Percentiles rank a stretch among this genome's conserved stretches.
Evolutionary conservation across 2,329 filamentous ascomycete species (phyloP).

Genomic region (Colletotrichum euphorbiae): DNA sequence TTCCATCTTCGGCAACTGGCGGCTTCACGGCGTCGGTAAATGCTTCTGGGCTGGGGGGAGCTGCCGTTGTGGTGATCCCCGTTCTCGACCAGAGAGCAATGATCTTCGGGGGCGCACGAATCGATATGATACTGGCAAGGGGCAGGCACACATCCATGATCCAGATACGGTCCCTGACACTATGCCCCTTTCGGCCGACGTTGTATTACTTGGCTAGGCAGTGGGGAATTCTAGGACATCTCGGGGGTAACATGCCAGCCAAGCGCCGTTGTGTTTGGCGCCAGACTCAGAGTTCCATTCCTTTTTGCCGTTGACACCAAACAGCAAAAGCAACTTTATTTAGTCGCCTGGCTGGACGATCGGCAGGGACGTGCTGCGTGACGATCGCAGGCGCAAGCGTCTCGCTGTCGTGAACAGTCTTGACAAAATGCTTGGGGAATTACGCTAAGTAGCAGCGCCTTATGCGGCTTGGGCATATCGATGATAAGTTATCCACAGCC

Average conservation of each 20-base stretch:
- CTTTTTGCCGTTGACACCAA: not conserved
- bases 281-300: slow-evolving; percentile 9
- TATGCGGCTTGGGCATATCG: too few relatives aligned
- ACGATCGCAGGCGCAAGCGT: slow-evolving; percentile 2
- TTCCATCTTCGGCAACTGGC: not conserved
- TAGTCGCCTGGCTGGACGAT: slow-evolving; percentile 10
- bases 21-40: not conserved
- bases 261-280: not conserved
- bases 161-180: slow-evolving; percentile 20
- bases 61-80: not conserved
- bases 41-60: not conserved
- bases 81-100: not conserved
- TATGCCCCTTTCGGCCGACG: slow-evolving; percentile 1
- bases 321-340: not conserved
- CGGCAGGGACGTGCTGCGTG: not conserved
- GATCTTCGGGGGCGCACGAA: slow-evolving; percentile 8
- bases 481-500: not conserved
- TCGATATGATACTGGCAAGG: slow-evolving; percentile 2
- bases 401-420: slow-evolving; percentile 17
- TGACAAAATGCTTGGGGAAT: not conserved
- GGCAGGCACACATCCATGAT: not conserved
- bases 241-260: not conserved
- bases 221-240: not conserved
- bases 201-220: not conserved
- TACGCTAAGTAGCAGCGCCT: not conserved